phyloP scores from a whole-genome alignment of 345 rosid species.

The Geranium brycei region DNA sequence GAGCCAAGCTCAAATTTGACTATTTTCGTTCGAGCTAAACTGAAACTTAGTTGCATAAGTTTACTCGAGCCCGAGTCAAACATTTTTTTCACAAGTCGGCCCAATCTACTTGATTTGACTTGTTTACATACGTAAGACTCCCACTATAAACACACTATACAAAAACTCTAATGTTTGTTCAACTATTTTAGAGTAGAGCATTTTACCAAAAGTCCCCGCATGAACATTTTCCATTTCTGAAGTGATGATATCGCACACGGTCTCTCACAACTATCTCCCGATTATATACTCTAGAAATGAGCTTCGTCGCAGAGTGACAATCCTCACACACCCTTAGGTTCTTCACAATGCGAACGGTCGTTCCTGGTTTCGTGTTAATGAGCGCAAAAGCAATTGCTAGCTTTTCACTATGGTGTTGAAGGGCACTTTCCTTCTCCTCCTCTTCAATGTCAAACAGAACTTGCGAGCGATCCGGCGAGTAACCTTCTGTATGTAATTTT shows the following conservation, averaged over 20 bases:
- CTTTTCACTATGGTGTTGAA: conserved; percentile 31
- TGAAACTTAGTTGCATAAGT: no score
- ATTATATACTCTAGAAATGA: conserved; percentile 20
- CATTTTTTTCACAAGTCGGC: no score
- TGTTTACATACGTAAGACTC: no score
- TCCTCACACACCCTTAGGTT: conserved; percentile 33
- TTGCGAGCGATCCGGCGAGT: conserved; percentile 22
- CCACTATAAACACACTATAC: no score
- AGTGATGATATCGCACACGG: conserved; percentile 30
- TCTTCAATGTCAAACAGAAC: conserved; percentile 32
- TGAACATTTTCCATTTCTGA: conserved; percentile 30
- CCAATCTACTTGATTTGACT: no score
- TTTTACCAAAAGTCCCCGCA: conserved; percentile 29
- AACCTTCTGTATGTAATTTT: conserved; percentile 23
- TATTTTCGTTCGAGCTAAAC: no score
- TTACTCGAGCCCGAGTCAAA: no score
- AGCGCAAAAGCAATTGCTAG: conserved; percentile 35
- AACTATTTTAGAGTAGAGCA: no score
- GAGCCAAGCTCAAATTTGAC: no score
- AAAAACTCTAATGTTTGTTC: no score
- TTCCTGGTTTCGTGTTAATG: conserved; percentile 22
- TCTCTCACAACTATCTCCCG: conserved; percentile 30
- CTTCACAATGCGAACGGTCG: conserved; percentile 24
- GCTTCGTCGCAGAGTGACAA: conserved; percentile 29
- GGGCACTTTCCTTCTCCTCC: conserved; percentile 27